Percentiles rank a stretch among this genome's conserved stretches.
These are phyloP conservation scores for Clausena lansium DNA, from an alignment of 345 rosid genomes.

Conservation along the genomic window DNA sequence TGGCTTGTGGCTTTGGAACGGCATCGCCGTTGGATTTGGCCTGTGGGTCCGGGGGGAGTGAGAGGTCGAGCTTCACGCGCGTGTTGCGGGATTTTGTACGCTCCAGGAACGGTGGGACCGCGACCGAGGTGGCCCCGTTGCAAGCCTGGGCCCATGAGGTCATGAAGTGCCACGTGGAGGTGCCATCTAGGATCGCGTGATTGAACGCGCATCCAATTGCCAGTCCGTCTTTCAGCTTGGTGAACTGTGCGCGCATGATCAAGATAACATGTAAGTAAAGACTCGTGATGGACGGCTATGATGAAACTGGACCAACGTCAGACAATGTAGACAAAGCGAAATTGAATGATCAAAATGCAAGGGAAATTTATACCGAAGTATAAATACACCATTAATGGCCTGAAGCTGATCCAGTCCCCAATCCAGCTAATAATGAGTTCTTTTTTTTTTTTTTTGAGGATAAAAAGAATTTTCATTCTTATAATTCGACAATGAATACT, in stretches of 20 bases:
- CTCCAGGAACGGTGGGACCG: conserved; percentile 65
- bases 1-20: conserved; percentile 27
- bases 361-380: too few species aligned
- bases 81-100: conserved; percentile 76
- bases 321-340: neutral
- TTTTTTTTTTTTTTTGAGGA: too few species aligned
- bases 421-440: too few species aligned
- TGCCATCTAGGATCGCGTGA: conserved; percentile 87
- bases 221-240: conserved; percentile 80
- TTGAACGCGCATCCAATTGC: conserved; percentile 94
- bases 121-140: conserved; percentile 39
- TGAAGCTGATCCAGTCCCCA: neutral
- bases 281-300: neutral
- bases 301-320: neutral
- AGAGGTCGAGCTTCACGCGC: conserved; percentile 70
- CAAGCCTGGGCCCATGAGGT: conserved; percentile 83
- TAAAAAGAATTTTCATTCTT: too few species aligned
- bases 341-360: neutral
- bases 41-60: conserved; percentile 38
- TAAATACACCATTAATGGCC: neutral
- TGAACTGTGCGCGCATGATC: conserved; percentile 44
- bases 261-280: neutral
- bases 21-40: conserved; percentile 32
- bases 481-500: too few species aligned
- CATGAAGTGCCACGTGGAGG: conserved; percentile 97